Base-by-base conservation (phyloP, 1,284 basidiomycete species). In the Puccinia hordei region DNA sequence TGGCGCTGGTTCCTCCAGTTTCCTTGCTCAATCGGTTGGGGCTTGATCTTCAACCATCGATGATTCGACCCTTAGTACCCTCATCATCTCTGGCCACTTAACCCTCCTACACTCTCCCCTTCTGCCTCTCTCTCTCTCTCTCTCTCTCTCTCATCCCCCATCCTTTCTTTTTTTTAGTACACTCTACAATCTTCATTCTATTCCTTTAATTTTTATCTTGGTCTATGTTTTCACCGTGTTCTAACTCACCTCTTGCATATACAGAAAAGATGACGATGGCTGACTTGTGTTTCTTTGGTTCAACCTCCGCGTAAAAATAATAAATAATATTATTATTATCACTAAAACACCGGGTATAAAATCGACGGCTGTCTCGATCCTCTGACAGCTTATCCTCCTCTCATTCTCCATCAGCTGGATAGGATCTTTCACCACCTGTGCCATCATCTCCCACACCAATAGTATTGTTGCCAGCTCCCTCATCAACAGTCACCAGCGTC, bases 391-490 rank as follows among this genome's bases (percentile, higher is more conserved):
- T 24, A 66, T 78, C 38, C 41, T 78, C 10, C 63, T 78, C 53
- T 78, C 76, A 6, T 71, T 55, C 53, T 65, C 76, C n/a, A 78
- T 78, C 66, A 69, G 66, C 38, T 77, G 74, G 74, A 65, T 77
- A 46, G 74, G 74, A 13, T 61, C 74, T 35, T 77, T 65, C 63
- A 77, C 74, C 8, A 69, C 76, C n/a, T 78, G 49, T 30, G 65
- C 76, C 15, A 78, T 78, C 51, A 78, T 78, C 30, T 61, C 74
- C 22, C 74, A 77, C 66, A 66, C 66, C 51, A 78, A 78, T 66
- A 71, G 63, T 41, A 49, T 78, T 15, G 30, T 78, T 41, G 63
- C 46, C 65, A 71, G 30, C 17, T 33, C 49, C 33, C 24, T 41
- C 33, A 57, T 51, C 49, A 30, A 69, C n/a, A 46, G 38, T 49